Conservation (phyloP, 164 flowering plant genomes). For the Nelumbo lutea region DNA sequence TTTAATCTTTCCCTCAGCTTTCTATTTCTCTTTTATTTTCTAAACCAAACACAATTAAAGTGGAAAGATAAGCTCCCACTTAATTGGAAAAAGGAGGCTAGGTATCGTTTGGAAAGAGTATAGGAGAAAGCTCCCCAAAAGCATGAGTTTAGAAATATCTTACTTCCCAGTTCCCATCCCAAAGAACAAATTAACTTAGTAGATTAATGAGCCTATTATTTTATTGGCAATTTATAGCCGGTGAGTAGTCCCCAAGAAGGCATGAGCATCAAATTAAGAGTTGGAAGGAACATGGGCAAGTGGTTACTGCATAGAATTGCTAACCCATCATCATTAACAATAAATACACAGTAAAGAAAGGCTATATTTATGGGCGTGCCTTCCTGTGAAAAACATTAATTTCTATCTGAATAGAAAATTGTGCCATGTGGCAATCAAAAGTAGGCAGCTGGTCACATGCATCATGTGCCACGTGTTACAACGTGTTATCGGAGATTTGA, state of each 20-base stretch:
- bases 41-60: no score
- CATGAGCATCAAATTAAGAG: constrained; percentile 7
- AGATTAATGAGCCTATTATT: no score
- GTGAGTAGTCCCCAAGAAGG: constrained; percentile 4
- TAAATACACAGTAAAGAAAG: not conserved
- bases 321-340: not conserved
- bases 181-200: no score
- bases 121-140: no score
- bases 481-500: not conserved
- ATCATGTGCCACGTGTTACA: not conserved
- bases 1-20: no score
- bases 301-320: constrained; percentile 3
- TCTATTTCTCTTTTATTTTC: no score
- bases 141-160: no score
- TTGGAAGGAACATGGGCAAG: constrained; percentile 9
- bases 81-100: no score
- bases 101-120: no score
- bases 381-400: not conserved
- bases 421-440: constrained; percentile 6
- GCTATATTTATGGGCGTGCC: constrained; percentile 14
- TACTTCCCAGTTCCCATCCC: no score
- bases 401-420: not conserved
- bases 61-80: no score
- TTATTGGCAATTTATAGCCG: not conserved
- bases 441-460: not conserved